Evolutionary conservation across 2,329 filamentous ascomycete species (phyloP), one percentile per base, ranked within the genome.

Genomic region (Colletotrichum tanaceti): DNA sequence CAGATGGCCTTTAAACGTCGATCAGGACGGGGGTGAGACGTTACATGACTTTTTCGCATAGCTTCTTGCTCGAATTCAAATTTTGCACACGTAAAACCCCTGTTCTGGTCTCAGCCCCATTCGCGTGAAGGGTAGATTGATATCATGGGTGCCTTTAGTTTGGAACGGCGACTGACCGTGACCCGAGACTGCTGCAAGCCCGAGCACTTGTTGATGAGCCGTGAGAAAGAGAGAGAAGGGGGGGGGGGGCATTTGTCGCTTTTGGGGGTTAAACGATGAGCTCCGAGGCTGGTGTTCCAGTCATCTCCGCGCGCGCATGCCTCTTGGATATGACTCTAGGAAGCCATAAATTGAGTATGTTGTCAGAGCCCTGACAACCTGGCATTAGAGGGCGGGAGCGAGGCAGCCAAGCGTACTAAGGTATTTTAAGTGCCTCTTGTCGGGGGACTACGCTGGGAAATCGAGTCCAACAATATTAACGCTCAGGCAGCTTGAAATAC

Each of bases 1-100:
- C 63, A 68, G 67, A 68, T 68, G 58, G 66, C 63, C 66, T 61
- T 57, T 46, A 66, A 61, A 58, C 66, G 63, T 69, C 53, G 62
- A 64, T 61, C 57, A 66, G 62, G 61, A 58, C 49, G 61, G 62
- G 32, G 57, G 63, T 64, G 61, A 58, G 61, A 69, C 41, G 66
- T 69, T 62, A 68, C 49, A 66, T 52, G 49, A 61, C 53, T 67
- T 61, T 65, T 69, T 69, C 52, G 62, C 66, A 69, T 61, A 52
- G 58, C 58, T 60, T 24, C 47, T 60, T 47, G 58, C 58, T 49
- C 43, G 32, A 59, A 59, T 59, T 59, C 28, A 59, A 39, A 49
- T 59, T 49, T 59, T 28, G 57, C 57, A 59, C 43, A 49, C 6
- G 32, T 35, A 9, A 49, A 49, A 13, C 10, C 28, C 4, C 14